phyloP scores from a whole-genome alignment of 2,329 filamentous ascomycete genomes.

The Malbranchea cinnamomea region DNA sequence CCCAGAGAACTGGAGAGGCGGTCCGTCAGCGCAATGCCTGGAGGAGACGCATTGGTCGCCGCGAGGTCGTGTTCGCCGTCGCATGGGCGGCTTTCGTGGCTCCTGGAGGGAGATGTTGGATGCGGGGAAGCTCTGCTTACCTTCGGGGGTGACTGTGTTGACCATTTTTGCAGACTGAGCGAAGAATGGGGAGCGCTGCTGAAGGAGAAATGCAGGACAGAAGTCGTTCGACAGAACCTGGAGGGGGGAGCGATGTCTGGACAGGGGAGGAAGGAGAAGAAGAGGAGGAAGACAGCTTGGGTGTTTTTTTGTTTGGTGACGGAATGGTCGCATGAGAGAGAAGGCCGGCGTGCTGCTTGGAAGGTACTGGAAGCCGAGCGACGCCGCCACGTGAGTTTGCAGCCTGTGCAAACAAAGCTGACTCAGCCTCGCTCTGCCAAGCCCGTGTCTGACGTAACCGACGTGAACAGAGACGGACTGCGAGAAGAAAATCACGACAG shows the following conservation, averaged over 20 bases:
- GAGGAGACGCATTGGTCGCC: no score
- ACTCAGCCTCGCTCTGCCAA: not conserved
- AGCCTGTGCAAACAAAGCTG: not conserved
- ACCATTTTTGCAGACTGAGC: conserved; percentile 16
- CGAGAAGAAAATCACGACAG: no score
- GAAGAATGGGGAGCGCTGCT: conserved; percentile 13
- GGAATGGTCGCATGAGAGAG: conserved; percentile 12
- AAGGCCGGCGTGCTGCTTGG: no score
- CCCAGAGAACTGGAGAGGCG: conserved; percentile 68
- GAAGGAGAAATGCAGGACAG: conserved; percentile 6
- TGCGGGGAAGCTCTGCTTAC: conserved; percentile 22
- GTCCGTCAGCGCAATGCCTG: not conserved
- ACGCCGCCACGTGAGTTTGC: conserved; percentile 4
- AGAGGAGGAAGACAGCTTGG: no score
- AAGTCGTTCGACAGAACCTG: conserved; percentile 8
- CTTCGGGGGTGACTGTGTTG: conserved; percentile 28
- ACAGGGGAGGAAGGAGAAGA: not conserved
- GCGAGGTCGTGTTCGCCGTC: no score
- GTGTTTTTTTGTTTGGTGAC: no score
- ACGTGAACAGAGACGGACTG: no score
- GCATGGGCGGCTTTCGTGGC: not conserved
- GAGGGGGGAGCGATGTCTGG: conserved; percentile 4
- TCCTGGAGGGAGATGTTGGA: conserved; percentile 13
- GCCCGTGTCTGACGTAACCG: no score
- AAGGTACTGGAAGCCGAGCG: conserved; percentile 29